Percentiles rank a stretch among this genome's conserved stretches.
Evolutionary conservation across 2,329 filamentous ascomycete species (phyloP).

Genomic region (Cercospora sp.): DNA sequence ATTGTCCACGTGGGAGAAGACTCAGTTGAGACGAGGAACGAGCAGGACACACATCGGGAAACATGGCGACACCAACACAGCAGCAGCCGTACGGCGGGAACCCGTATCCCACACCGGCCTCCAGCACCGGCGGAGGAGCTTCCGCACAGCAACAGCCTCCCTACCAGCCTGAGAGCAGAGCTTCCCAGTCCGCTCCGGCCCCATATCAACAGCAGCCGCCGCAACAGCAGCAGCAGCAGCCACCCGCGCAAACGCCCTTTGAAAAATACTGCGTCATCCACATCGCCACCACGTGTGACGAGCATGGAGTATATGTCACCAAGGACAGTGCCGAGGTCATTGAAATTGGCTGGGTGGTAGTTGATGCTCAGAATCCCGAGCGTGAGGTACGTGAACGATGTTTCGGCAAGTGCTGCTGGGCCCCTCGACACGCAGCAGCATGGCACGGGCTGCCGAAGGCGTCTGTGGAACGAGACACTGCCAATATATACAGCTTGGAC

Average conservation of each 20-base stretch:
- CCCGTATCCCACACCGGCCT: slow-evolving; percentile 31
- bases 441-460: slow-evolving; percentile 17
- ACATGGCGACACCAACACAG: slow-evolving; percentile 36
- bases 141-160: slow-evolving; percentile 23
- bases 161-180: slow-evolving; percentile 28
- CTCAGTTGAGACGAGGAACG: slow-evolving; percentile 4
- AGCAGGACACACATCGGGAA: slow-evolving; percentile 11
- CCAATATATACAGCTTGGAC: slow-evolving; percentile 24
- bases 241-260: slow-evolving; percentile 49
- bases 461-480: slow-evolving; percentile 30
- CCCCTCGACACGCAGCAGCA: slow-evolving; percentile 2
- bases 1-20: slow-evolving; percentile 1
- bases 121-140: slow-evolving; percentile 22
- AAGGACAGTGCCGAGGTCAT: slow-evolving; percentile 99
- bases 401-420: slow-evolving; percentile 2
- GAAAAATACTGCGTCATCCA: slow-evolving; percentile 98
- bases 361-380: slow-evolving; percentile 37
- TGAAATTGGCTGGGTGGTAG: slow-evolving; percentile 94
- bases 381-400: slow-evolving; percentile 36
- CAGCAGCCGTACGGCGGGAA: slow-evolving; percentile 31
- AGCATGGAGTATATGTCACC: slow-evolving; percentile 98
- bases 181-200: slow-evolving; percentile 22
- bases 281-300: slow-evolving; percentile 97
- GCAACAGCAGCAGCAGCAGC: slow-evolving; percentile 27
- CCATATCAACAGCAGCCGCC: slow-evolving; percentile 24